Conservation (phyloP, 2,329 filamentous ascomycete species). For the Sphaerulina vaccinii region DNA sequence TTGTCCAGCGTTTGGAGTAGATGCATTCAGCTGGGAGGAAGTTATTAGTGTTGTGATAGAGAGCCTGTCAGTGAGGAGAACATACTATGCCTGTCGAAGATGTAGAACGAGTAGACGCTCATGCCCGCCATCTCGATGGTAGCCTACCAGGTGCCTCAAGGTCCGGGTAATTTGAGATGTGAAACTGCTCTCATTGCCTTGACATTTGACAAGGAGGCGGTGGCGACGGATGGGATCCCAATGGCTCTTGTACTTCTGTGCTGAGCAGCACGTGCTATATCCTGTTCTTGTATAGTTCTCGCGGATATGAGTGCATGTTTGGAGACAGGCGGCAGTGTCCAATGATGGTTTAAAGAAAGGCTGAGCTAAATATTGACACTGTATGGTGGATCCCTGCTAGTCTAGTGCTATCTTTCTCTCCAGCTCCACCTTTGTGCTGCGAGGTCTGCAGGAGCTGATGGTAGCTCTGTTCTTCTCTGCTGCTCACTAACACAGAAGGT, state of each 20-base stretch:
- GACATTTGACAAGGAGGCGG: not conserved
- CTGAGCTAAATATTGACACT: too few relatives aligned
- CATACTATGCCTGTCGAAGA: slow-evolving; percentile 97
- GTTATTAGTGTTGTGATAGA: not conserved
- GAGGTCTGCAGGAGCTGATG: slow-evolving; percentile 5
- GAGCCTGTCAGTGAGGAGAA: slow-evolving; percentile 8
- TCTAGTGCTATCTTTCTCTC: not conserved
- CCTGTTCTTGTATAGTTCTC: too few relatives aligned
- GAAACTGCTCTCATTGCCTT: slow-evolving; percentile 6
- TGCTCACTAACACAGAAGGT: too few relatives aligned
- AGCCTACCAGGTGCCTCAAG: not conserved
- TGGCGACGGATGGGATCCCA: not conserved
- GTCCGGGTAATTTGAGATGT: slow-evolving; percentile 1
- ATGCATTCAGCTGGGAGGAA: slow-evolving; percentile 80
- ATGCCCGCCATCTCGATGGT: slow-evolving; percentile 50
- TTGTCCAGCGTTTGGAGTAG: slow-evolving; percentile 81
- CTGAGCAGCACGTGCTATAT: too few relatives aligned
- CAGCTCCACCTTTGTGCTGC: too few relatives aligned
- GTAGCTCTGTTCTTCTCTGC: too few relatives aligned
- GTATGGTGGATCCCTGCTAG: too few relatives aligned
- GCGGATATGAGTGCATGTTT: too few relatives aligned
- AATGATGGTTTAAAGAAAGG: too few relatives aligned
- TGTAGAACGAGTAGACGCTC: slow-evolving; percentile 97
- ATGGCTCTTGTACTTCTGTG: too few relatives aligned
- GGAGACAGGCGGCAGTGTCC: too few relatives aligned